Conservation (phyloP, 108 stramenopile species). For the Hondaea fermentalgiana region DNA sequence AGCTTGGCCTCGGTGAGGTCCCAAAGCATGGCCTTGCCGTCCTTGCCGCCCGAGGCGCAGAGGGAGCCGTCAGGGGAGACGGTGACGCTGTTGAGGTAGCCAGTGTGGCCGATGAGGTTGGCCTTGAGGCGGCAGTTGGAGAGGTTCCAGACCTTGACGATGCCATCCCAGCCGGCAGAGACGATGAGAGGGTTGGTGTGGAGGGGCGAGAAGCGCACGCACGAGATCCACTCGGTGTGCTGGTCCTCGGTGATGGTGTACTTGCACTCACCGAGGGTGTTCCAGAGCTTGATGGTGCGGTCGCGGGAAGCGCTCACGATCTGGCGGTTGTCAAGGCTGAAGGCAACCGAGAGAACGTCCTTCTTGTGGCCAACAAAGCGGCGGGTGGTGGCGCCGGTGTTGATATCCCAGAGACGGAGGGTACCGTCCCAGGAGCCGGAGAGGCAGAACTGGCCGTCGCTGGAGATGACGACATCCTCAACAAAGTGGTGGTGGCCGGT, state of each 20-base stretch:
- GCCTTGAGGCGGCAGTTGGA: constrained; percentile 97
- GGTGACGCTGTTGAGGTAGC: constrained; percentile 99
- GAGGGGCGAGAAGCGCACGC: constrained; percentile 92
- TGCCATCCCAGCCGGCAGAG: constrained; percentile 96
- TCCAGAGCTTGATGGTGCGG: constrained; percentile 97
- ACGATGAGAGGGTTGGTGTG: constrained; percentile 81
- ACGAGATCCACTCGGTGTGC: constrained; percentile 99
- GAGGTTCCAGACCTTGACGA: constrained; percentile 98
- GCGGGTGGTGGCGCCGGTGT: constrained; percentile 87
- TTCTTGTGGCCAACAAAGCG: constrained; percentile 97
- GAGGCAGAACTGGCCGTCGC: constrained; percentile 92
- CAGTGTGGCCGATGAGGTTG: constrained; percentile 96
- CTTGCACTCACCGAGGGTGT: constrained; percentile 97
- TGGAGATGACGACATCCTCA: constrained; percentile 86
- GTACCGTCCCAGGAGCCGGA: constrained; percentile 95
- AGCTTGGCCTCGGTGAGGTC: constrained; percentile 99
- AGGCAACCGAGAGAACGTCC: constrained; percentile 96
- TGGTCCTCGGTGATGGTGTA: constrained; percentile 81
- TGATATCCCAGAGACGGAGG: constrained; percentile 96
- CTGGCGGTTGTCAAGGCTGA: constrained; percentile 96
- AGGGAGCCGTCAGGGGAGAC: constrained; percentile 98
- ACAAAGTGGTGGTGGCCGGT: constrained; percentile 99
- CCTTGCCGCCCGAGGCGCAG: constrained; percentile 98
- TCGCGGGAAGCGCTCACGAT: constrained; percentile 97
- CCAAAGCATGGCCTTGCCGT: constrained; percentile 99